A percentile compares a stretch with the other conserved stretches of the same genome.
Evolutionary conservation across 1,139 yeast genomes (phyloP).

Genomic region (Taiozyma sp.): DNA sequence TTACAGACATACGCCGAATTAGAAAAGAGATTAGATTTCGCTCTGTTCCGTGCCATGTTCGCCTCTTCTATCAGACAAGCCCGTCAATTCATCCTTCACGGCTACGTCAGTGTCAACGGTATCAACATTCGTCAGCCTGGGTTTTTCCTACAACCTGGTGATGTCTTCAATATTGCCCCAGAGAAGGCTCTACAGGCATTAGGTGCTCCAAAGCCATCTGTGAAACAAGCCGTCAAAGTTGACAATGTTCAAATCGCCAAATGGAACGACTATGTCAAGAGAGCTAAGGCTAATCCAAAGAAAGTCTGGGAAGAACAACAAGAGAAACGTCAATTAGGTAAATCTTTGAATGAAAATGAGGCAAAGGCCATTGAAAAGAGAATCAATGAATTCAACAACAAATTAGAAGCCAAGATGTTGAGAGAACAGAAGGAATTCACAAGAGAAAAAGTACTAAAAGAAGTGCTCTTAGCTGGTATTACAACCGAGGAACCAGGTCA

Average conservation of each 20-base stretch:
- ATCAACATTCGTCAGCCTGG: constrained; percentile 73
- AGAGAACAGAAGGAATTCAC: constrained; percentile 21
- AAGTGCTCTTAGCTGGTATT: constrained; percentile 17
- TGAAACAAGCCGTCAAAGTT: constrained; percentile 58
- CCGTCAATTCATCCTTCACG: constrained; percentile 78
- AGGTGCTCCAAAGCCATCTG: constrained; percentile 79
- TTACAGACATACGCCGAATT: constrained; percentile 85
- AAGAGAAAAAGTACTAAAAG: constrained; percentile 16
- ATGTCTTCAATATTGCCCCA: constrained; percentile 80
- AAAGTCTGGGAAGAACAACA: constrained; percentile 54
- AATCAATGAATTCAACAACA: constrained; percentile 25
- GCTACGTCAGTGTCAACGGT: constrained; percentile 86
- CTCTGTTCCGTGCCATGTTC: constrained; percentile 86
- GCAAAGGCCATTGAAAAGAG: constrained; percentile 24
- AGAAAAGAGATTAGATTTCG: constrained; percentile 87
- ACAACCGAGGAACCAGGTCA: constrained; percentile 10
- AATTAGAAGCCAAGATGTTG: constrained; percentile 24
- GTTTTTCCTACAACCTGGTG: constrained; percentile 77
- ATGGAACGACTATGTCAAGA: constrained; percentile 69
- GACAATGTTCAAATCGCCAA: constrained; percentile 67
- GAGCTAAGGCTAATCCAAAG: constrained; percentile 44
- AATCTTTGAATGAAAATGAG: constrained; percentile 19
- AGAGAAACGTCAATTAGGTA: constrained; percentile 16
- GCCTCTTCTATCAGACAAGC: constrained; percentile 95
- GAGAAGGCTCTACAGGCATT: constrained; percentile 81